A percentile compares a stretch with the other conserved stretches of the same genome.
These are phyloP conservation scores for Dothideomycetes sp. DNA, from an alignment of 2,329 filamentous ascomycete genomes.

Conservation along the genomic window DNA sequence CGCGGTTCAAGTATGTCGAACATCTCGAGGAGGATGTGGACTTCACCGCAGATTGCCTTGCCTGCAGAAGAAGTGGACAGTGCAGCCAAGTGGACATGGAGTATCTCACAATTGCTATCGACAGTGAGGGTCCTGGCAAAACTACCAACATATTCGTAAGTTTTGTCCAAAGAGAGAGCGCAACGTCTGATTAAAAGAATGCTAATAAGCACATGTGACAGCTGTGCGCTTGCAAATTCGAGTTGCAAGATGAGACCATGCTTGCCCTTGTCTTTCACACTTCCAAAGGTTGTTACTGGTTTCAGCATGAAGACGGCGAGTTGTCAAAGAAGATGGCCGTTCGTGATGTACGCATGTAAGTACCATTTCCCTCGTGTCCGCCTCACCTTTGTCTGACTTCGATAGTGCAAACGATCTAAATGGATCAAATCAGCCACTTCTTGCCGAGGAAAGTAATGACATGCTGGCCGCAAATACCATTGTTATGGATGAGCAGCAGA, in stretches of 20 bases:
- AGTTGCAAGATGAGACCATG: neutral
- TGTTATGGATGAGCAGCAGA: neutral
- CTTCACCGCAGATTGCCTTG: neutral
- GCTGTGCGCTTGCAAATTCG: neutral
- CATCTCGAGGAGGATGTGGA: neutral
- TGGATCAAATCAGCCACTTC: too few species aligned
- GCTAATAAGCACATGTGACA: neutral
- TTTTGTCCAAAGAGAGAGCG: too few species aligned
- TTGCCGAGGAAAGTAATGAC: neutral
- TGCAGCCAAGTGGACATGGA: neutral
- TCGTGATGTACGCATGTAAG: neutral
- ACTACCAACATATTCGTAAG: neutral
- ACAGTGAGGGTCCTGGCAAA: neutral
- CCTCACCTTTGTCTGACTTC: too few species aligned
- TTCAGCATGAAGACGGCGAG: neutral
- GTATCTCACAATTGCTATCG: neutral
- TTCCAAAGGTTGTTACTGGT: neutral
- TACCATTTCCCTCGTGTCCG: neutral
- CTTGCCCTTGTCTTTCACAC: neutral
- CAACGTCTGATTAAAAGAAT: too few species aligned
- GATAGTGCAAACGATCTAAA: too few species aligned
- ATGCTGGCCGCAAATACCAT: neutral
- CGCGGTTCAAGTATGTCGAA: neutral
- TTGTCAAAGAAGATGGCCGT: neutral
- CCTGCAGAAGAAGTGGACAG: neutral